Percentiles rank a stretch among this genome's conserved stretches.
phyloP scores from a whole-genome alignment of 352 stramenopile genomes.

The Globisporangium yorkense region DNA sequence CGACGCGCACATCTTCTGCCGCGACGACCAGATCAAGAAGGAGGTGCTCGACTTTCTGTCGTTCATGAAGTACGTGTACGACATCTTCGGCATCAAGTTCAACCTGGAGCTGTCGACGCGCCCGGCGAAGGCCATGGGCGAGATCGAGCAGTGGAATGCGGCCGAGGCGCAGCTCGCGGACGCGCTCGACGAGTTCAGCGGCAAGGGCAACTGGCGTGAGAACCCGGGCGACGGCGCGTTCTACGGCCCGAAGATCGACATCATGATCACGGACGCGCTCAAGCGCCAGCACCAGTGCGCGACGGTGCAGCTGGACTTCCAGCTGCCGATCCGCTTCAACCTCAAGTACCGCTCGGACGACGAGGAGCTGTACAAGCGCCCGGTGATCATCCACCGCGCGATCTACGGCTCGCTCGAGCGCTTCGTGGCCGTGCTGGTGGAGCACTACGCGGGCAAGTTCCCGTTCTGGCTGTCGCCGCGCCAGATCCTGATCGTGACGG shows the following conservation, averaged over 20 bases:
- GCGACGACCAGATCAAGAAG: conserved; percentile 91
- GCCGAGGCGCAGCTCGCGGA: conserved; percentile 83
- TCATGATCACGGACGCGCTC: conserved; percentile 96
- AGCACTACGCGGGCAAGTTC: conserved; percentile 95
- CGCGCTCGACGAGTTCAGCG: conserved; percentile 63
- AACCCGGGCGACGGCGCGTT: conserved; percentile 96
- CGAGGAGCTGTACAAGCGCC: conserved; percentile 74
- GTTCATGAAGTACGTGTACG: conserved; percentile 94
- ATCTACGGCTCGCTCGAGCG: conserved; percentile 97
- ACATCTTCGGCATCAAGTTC: conserved; percentile 94
- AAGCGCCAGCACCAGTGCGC: conserved; percentile 96
- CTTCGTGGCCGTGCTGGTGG: conserved; percentile 98
- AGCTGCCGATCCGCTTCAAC: conserved; percentile 95
- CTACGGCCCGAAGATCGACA: conserved; percentile 98
- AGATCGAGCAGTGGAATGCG: conserved; percentile 91
- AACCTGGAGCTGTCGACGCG: conserved; percentile 91
- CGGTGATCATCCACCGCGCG: conserved; percentile 97
- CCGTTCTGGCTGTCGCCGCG: conserved; percentile 92
- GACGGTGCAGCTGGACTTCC: conserved; percentile 98
- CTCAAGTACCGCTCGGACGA: conserved; percentile 84
- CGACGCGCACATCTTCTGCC: conserved; percentile 98
- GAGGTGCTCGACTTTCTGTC: conserved; percentile 95
- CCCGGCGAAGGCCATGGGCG: conserved; percentile 93
- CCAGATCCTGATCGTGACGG: conserved; percentile 70
- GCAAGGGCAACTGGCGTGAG: conserved; percentile 92